Percentiles rank a stretch among this genome's conserved stretches.
These are phyloP conservation scores for Yamagishiella unicocca DNA, from an alignment of 139 green algal species.

Conservation along the genomic window DNA sequence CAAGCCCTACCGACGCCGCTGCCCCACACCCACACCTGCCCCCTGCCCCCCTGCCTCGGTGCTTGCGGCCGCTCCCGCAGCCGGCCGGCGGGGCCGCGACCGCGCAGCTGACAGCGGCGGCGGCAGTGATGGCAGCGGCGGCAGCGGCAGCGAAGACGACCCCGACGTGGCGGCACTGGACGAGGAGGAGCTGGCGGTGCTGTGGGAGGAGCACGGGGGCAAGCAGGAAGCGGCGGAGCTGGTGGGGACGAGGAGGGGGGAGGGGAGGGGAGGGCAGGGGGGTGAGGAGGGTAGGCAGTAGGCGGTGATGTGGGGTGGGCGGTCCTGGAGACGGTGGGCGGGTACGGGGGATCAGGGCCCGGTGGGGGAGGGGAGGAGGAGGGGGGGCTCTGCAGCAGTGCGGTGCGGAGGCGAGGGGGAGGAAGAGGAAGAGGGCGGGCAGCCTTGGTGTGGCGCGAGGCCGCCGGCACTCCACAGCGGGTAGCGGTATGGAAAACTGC, in stretches of 20 bases:
- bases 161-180: not conserved
- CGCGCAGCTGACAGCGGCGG: not conserved
- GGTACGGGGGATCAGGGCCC: too few species aligned
- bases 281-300: not conserved
- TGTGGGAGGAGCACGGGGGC: conserved; percentile 38
- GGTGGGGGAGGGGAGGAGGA: not conserved
- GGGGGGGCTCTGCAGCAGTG: too few species aligned
- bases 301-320: too few species aligned
- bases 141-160: conserved; percentile 3
- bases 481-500: too few species aligned
- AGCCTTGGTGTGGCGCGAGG: too few species aligned
- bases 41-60: too few species aligned
- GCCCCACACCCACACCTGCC: not conserved
- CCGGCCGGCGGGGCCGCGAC: not conserved
- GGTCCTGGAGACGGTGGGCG: too few species aligned
- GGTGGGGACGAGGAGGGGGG: not conserved
- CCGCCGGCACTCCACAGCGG: too few species aligned
- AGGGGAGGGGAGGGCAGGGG: not conserved
- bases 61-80: not conserved
- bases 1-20: not conserved
- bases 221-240: not conserved
- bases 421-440: too few species aligned
- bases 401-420: too few species aligned
- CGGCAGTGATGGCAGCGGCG: conserved; percentile 17
- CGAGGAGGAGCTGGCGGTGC: conserved; percentile 38